Evolutionary conservation across 352 stramenopile genomes (phyloP), one percentile per base, ranked within the genome.

Genomic region (Globisporangium nodosum): DNA sequence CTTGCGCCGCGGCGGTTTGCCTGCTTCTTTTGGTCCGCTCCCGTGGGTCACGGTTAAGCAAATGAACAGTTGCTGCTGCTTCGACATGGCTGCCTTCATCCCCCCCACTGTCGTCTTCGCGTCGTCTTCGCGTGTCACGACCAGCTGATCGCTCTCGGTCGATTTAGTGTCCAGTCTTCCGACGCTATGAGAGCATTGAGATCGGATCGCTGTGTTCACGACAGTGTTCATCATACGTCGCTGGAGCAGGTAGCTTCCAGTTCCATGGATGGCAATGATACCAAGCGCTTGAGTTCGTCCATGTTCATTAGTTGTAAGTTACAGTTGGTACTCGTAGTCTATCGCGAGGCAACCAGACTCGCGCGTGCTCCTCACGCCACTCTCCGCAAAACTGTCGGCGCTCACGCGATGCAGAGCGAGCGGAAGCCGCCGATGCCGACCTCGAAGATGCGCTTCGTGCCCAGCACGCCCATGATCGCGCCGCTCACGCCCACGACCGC

Each of bases 391-490:
- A 40, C 20, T 27, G 11, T 52, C 3, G 20, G 40, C 16, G 33
- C 49, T 35, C 48, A 65, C n/a, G 59, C 24, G 37, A 65, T 62
- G 56, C 84, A 94, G 47, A 92, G 72, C 42, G 81, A 83, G 15
- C 79, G 77, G 60, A 94, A 94, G 52, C 81, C 81, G 21, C 70
- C 66, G 27, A 92, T 71, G n/a, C 84, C 84, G n/a, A 85, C 75
- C 42, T 76, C 54, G 18, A 63, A 69, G 42, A 91, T 74, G 58
- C 80, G 81, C 20, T 67, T 63, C 9, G 79, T 61, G 27, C 84
- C 84, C 3, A 92, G 52, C 27, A 90, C 61, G 18, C 81, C 82
- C 85, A 94, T 92, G 67, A 90, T 78, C 15, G 63, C 24, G 20
- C 81, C 80, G 49, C 81, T 91, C 31, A 82, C 70, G 52, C 80